Evolutionary conservation across 495 filamentous ascomycete species (phyloP).

Genomic region (Neurospora sp.): DNA sequence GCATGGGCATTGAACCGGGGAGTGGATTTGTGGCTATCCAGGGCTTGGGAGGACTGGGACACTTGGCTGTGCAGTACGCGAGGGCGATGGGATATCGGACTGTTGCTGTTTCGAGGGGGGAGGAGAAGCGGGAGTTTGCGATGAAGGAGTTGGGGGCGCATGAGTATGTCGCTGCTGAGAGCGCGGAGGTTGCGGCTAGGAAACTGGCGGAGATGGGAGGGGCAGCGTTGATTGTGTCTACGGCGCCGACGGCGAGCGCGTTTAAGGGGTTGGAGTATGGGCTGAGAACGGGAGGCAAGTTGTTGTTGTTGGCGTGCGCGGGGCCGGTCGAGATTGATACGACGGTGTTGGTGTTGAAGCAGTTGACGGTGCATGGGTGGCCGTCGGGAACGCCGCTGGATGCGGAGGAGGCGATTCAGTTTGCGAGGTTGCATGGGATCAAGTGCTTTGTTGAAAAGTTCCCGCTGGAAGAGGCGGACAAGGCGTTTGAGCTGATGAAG

Average conservation of each 20-base stretch:
- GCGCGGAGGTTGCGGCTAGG: constrained; percentile 37
- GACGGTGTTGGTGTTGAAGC: constrained; percentile 34
- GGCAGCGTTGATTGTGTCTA: constrained; percentile 50
- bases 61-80: constrained; percentile 55
- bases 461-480: constrained; percentile 41
- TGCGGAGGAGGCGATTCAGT: constrained; percentile 52
- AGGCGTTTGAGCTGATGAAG: constrained; percentile 39
- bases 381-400: constrained; percentile 51
- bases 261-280: constrained; percentile 44
- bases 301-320: constrained; percentile 45
- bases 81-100: constrained; percentile 51
- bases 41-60: constrained; percentile 53
- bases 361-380: constrained; percentile 46
- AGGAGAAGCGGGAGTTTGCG: constrained; percentile 47
- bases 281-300: constrained; percentile 41
- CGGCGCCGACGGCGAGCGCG: constrained; percentile 47
- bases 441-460: constrained; percentile 54
- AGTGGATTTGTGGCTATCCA: constrained; percentile 46
- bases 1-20: constrained; percentile 46
- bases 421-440: constrained; percentile 43
- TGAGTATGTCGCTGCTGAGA: constrained; percentile 49
- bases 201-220: constrained; percentile 48
- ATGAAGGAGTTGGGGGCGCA: constrained; percentile 46
- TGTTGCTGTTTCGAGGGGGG: constrained; percentile 46
- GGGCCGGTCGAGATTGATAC: constrained; percentile 46